Evolutionary conservation across 164 flowering plant species (phyloP), one percentile per base, ranked within the genome.

Genomic region (Chimonanthus salicifolius): DNA sequence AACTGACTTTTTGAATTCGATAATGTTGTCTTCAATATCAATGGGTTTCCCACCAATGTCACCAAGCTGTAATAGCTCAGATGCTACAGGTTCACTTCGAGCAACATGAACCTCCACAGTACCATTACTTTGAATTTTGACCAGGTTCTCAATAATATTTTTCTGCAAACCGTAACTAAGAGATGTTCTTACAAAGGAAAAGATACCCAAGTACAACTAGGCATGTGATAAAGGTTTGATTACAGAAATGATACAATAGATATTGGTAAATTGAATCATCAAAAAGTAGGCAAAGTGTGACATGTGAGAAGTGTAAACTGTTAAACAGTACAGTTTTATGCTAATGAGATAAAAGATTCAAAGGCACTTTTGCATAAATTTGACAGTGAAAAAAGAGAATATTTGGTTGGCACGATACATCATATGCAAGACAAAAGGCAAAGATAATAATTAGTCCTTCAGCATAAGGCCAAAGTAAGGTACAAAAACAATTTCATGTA

Each of bases 41-140:
- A 63, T 48, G 9, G 81, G 70, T 67, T 65, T 9, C 49, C 71
- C 84, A 83, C 86, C 90, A 73, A 79, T 77, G 50, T 84, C 62
- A 33, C 82, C 90, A 58, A 90, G 84, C 82, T 89, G 89, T 66
- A 94, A 80, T 75, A 92, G 71, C 71, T 90, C 92, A 49, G 98
- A 88, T 77, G 92, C 88, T 48, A 88, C 91, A 64, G 90, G 86
- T 21, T 86, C 75, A 84, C 84, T 83, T 73, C 76, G 84, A 54
- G 78, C 78, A 33, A 90, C 75, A 80, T 94, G 94, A 80, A 94
- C 94, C 82, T 88, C 90, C 66, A 94, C 96, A 0, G 91, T 94
- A 51, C 97, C 97, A 80, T 94, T 91, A 67, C 82, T 88, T 85
- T 92, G 94, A 65, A 94, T 86, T 82, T 83, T 90, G 77, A 92